These are phyloP conservation scores for Colletotrichum sp. DNA, from an alignment of 2,329 filamentous ascomycete genomes.

Conservation along the genomic window DNA sequence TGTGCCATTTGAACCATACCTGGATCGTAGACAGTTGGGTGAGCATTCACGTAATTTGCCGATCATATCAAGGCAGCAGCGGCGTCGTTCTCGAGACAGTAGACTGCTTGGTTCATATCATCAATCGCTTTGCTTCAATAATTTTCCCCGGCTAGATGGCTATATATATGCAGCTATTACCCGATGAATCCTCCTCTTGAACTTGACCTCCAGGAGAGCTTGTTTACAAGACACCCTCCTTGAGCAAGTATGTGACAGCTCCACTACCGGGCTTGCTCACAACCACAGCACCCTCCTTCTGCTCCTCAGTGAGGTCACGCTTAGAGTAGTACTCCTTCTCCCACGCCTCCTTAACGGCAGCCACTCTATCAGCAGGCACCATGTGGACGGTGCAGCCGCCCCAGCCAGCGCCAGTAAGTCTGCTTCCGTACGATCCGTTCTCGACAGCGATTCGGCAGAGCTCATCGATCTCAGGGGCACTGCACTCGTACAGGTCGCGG, in stretches of 20 bases:
- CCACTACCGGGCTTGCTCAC: conserved; percentile 87
- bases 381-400: conserved; percentile 96
- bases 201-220: no score
- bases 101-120: background rate
- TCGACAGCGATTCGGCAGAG: conserved; percentile 80
- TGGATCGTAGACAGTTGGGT: background rate
- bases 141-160: background rate
- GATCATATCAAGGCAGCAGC: background rate
- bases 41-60: background rate
- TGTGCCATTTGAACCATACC: background rate
- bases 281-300: conserved; percentile 80
- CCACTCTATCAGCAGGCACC: conserved; percentile 82
- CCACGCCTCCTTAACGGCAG: conserved; percentile 77
- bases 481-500: conserved; percentile 87
- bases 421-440: conserved; percentile 83
- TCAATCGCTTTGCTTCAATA: background rate
- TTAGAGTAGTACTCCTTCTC: conserved; percentile 83
- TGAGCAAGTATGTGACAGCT: conserved; percentile 57
- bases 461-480: conserved; percentile 88
- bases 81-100: fast-evolving
- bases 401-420: conserved; percentile 94
- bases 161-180: background rate
- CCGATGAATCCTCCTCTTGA: background rate
- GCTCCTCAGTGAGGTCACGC: conserved; percentile 69
- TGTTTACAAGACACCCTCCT: conserved; percentile 25